Evolutionary conservation across 2,329 filamentous ascomycete genomes (phyloP), one percentile per base, ranked within the genome.

Genomic region (Calonectria montana): DNA sequence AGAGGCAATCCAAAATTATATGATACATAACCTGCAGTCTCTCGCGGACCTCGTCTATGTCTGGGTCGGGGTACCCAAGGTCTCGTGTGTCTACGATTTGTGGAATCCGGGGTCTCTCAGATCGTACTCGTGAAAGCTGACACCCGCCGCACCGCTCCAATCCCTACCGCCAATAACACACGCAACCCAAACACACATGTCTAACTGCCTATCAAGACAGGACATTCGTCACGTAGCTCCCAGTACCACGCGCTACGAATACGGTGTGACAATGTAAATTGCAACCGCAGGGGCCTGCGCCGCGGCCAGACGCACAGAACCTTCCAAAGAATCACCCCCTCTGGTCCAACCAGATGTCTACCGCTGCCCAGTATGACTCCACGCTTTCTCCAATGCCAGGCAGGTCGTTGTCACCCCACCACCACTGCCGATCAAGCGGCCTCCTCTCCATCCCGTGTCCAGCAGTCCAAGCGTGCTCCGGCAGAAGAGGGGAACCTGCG

Each of bases 261-360:
- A 70, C 69, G 69, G 64, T 70, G 69, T 70, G 69, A 70, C 53
- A 61, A 35, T 31, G 55, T 57, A 31, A 57, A 31, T 57, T 43
- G 45, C 35, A 41, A 23, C 61, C 16, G 29, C 50, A 69, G 41
- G 61, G 61, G 47, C 29, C 41, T 45, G 37, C 39, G 48, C 48
- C 50, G 61, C 63, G 59, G 39, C 62, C 59, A 55, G 62, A 53
- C 50, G 63, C 45, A 66, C 63, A 70, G 69, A 70, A 70, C 69
- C 64, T 70, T 70, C 69, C 63, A 70, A 70, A 67, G 69, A 70
- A 70, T 64, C 69, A 61, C 59, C 35, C 48, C 21, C 16, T 43
- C 37, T 27, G 31, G 27, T n/a, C 43, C 27, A 31, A 41, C 45
- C 47, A 25, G 25, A 27, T 27, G 25, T 63, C 59, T 55, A 45